Base-by-base conservation (phyloP, 2,329 filamentous ascomycete genomes). In the Fusarium denticulatum region DNA sequence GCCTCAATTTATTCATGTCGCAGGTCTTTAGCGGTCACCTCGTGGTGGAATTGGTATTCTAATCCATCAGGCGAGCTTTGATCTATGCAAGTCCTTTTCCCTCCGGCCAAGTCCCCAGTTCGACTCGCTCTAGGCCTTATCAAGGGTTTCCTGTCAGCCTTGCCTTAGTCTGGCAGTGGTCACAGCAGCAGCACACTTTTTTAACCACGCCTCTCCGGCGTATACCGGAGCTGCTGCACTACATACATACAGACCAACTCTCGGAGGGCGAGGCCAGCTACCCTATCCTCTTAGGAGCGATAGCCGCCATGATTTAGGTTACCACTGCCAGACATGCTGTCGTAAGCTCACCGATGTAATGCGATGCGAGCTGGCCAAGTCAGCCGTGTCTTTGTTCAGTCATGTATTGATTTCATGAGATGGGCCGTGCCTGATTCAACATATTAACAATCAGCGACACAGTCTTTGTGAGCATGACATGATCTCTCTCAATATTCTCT, bases 151-250 rank as follows among this genome's bases (percentile, higher is more conserved):
- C 55, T 64, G 30, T 74, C 63, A 60, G 67, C 67, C 71, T 71
- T 69, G 71, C 67, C 67, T 74, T 74, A 55, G 46, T 61, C 36
- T 57, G 39, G 55, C 42, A 67, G 60, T 60, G 34, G 40, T 43
- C 42, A 58, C 37, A 53, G 46, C 61, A 60, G 53, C 32, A 28
- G 42, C 24, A n/a, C 40, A 26, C 42, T 26, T 34, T 56, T 63
- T 60, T 60, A 67, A 57, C 69, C 69, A 46, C 60, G 67, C 67
- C 72, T 69, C 71, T 74, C 71, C 71, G 67, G 57, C 40, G 42
- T 46, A 40, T 28, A 56, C 60, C 68, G 71, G 72, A 66, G 57
- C 42, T 74, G 67, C 52, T 56, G 58, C 32, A 59, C 36, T 56
- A 24, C 52, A 56, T 56, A 24, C 52, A 56, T 56, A 28, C 53